Conservation (phyloP, 2,329 filamentous ascomycete genomes). For the Clarireedia hainanense region DNA sequence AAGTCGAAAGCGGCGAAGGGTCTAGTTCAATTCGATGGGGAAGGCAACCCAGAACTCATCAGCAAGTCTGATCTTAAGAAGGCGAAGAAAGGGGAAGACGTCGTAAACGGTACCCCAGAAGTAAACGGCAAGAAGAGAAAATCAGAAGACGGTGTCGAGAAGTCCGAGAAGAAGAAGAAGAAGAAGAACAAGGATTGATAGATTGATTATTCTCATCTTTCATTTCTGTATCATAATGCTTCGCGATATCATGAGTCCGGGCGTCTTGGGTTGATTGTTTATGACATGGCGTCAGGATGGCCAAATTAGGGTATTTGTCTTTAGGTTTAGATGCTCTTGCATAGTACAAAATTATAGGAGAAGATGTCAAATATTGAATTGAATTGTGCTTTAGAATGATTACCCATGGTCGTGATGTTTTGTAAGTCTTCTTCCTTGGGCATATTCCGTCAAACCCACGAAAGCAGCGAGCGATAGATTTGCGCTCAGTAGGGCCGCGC, state of each 20-base stretch:
- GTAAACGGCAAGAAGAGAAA: slow-evolving; percentile 61
- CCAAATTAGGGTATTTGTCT: slow-evolving; percentile 8
- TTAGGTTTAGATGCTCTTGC: slow-evolving; percentile 9
- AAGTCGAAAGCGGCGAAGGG: slow-evolving; percentile 71
- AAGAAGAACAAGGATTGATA: slow-evolving; percentile 35
- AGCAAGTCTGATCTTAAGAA: slow-evolving; percentile 39
- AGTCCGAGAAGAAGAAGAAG: slow-evolving; percentile 51
- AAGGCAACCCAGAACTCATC: slow-evolving; percentile 47
- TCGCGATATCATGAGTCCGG: slow-evolving; percentile 9
- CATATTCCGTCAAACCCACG: background rate
- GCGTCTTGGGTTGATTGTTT: slow-evolving; percentile 11
- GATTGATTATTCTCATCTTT: slow-evolving; percentile 7
- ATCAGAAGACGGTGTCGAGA: slow-evolving; percentile 50
- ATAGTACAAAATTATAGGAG: slow-evolving; percentile 6
- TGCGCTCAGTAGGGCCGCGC: background rate
- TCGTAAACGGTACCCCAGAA: slow-evolving; percentile 37
- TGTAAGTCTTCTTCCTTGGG: background rate
- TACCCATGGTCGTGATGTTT: too few relatives aligned
- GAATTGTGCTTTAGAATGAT: background rate
- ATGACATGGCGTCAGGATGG: slow-evolving; percentile 8
- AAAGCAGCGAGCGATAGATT: background rate
- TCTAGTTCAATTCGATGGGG: slow-evolving; percentile 27
- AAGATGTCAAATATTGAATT: slow-evolving; percentile 1
- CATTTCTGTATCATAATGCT: slow-evolving; percentile 15
- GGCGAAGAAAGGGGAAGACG: slow-evolving; percentile 67